A percentile compares a stretch with the other conserved stretches of the same genome.
Conservation (phyloP, 768 basidiomycete species). For the Mycena sanguinolenta region DNA sequence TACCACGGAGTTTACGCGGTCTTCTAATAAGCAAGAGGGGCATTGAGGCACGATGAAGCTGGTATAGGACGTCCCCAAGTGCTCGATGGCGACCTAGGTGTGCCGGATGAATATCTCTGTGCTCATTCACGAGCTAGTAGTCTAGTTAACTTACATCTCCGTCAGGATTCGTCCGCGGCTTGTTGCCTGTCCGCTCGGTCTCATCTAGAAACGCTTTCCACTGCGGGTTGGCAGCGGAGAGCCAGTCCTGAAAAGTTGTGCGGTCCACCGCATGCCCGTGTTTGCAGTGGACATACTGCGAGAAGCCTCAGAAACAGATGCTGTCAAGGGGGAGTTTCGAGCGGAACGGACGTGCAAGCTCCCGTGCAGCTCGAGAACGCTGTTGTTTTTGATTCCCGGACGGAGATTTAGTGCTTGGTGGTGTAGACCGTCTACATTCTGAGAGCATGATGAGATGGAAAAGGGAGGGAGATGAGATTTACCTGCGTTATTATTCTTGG, state of each 20-base stretch:
- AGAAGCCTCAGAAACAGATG: constrained; percentile 4
- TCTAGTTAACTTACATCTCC: constrained; percentile 76
- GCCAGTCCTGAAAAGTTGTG: constrained; percentile 77
- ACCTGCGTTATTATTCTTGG: constrained; percentile 83
- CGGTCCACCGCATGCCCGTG: constrained; percentile 79
- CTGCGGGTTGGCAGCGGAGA: constrained; percentile 80
- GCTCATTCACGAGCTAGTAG: constrained; percentile 8
- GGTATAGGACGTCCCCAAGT: constrained; percentile 76
- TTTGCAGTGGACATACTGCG: constrained; percentile 82
- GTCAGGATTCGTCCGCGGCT: constrained; percentile 90
- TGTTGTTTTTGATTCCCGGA: constrained; percentile 55
- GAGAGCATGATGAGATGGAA: background rate
- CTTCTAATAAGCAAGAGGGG: constrained; percentile 71
- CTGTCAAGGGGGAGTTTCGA: background rate
- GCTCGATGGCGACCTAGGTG: constrained; percentile 80
- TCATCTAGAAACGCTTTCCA: constrained; percentile 83
- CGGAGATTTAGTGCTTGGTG: constrained; percentile 74
- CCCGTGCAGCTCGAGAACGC: constrained; percentile 89
- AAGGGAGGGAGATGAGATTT: constrained; percentile 40
- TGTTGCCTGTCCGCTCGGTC: constrained; percentile 66
- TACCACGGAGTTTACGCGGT: constrained; percentile 73
- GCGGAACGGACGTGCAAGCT: constrained; percentile 76
- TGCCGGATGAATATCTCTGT: background rate
- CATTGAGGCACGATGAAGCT: constrained; percentile 88
- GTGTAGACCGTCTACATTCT: constrained; percentile 96